phyloP scores from a whole-genome alignment of 441 rosid species.

The Manihot esculenta region DNA sequence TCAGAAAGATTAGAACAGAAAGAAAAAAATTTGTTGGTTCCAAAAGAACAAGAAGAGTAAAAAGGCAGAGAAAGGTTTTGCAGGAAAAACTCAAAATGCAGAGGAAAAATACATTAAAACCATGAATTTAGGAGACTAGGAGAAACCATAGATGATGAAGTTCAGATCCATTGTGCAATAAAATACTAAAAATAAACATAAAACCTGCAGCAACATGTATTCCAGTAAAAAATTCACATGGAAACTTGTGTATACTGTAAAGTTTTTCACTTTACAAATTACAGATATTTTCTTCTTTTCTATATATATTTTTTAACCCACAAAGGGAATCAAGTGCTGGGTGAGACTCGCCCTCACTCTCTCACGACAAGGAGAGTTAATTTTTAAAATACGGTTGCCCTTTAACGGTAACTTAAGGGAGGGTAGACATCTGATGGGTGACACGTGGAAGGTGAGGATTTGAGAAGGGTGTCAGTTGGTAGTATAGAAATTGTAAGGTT shows the following conservation, averaged over 20 bases:
- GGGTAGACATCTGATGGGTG: background rate
- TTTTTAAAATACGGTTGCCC: slow-evolving; percentile 18
- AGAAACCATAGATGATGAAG: slow-evolving; percentile 8
- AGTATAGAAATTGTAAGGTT: slow-evolving; percentile 1
- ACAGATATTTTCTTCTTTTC: background rate
- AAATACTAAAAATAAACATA: slow-evolving; percentile 24
- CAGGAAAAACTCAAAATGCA: slow-evolving; percentile 23
- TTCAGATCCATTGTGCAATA: slow-evolving; percentile 46
- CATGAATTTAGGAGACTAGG: slow-evolving; percentile 31
- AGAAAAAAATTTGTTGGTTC: slow-evolving; percentile 12
- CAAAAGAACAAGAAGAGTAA: slow-evolving; percentile 20
- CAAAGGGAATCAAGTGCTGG: no score
- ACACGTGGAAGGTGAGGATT: slow-evolving; percentile 31
- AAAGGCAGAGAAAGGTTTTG: slow-evolving; percentile 26
- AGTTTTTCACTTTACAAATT: background rate
- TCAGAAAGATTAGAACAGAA: slow-evolving; percentile 1
- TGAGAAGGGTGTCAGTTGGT: slow-evolving; percentile 14
- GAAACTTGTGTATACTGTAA: slow-evolving; percentile 22
- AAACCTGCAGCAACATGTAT: slow-evolving; percentile 8
- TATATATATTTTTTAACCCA: background rate
- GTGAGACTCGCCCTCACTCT: no score
- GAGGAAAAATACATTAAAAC: slow-evolving; percentile 36
- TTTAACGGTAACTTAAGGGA: slow-evolving; percentile 22
- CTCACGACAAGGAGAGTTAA: background rate
- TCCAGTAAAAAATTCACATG: slow-evolving; percentile 5